phyloP scores from a whole-genome alignment of 768 basidiomycete genomes.

The Mycena maculata region DNA sequence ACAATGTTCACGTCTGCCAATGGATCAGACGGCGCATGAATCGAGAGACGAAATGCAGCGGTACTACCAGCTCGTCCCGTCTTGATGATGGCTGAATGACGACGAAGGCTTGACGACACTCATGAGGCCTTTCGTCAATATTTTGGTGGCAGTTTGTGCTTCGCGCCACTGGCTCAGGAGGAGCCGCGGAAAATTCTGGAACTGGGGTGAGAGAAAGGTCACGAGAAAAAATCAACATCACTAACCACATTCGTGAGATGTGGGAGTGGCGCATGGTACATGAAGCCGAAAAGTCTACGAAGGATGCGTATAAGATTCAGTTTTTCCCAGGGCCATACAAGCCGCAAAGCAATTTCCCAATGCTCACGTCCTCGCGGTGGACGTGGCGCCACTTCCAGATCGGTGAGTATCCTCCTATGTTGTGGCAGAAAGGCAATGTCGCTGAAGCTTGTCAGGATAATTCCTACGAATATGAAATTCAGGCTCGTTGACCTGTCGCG shows the following conservation, averaged over 20 bases:
- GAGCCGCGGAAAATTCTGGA: not conserved
- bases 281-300: too few relatives aligned
- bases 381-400: not conserved
- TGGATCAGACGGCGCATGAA: too few relatives aligned
- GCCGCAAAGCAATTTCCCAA: conserved; percentile 5
- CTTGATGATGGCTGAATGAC: not conserved
- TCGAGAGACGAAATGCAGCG: not conserved
- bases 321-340: conserved; percentile 6
- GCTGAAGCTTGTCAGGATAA: not conserved
- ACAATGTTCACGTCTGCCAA: too few relatives aligned
- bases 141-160: not conserved
- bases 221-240: not conserved
- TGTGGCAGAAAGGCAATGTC: not conserved
- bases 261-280: conserved; percentile 12
- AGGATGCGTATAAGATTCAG: not conserved
- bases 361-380: conserved; percentile 7
- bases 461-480: not conserved
- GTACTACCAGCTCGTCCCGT: not conserved
- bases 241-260: not conserved
- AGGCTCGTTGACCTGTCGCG: conserved; percentile 6
- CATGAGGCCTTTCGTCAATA: not conserved
- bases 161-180: not conserved
- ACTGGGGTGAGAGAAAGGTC: not conserved
- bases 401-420: not conserved
- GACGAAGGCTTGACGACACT: not conserved